Base-by-base conservation (phyloP, 208 protist genomes). In the Acanthamoeba castellanii region DNA sequence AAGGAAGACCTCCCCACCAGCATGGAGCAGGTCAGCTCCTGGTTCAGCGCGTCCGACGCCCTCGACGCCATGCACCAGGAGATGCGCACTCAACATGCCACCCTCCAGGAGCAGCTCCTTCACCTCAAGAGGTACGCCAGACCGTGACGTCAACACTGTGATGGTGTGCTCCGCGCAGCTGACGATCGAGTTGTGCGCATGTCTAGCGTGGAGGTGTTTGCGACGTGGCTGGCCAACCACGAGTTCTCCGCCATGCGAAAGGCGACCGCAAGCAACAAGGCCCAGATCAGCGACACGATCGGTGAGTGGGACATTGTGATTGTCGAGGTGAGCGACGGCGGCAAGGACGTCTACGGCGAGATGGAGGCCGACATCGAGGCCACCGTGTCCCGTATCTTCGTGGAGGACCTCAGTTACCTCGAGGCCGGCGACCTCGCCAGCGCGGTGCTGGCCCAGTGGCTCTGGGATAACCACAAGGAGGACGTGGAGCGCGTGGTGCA, bases 241-340 rank as follows among this genome's bases (percentile, higher is more conserved):
- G 59, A 70, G 84, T 90, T 90, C 59, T 61, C 66, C 84, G 11
- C 25, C 50, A 50, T 50, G 74, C 30, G 37, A 7, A 82, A 82
- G 74, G 30, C 74, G 42, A 50, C 30, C 5, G 42, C 25, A 1
- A 90, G n/a, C 30, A 16, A 9, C 84, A 57, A 34, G 14, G 9
- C 30, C 18, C 16, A 66, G 25, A 32, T n/a, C 8, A 70, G 14
- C 27, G 64, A 66, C 30, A 70, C 25, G 14, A 16, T 14, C 20
- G 59, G 30, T 18, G 84, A 70, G 32, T 90, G 59, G 55, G 52
- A 90, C 34, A 90, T 90, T 30, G 84, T 90, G 4, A 90, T 90
- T 47, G 32, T 61, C 16, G 84, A 90, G 84, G 59, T 90, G 18
- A 70, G 59, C 84, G 37, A 90, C 52, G n/a, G n/a, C 9, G 59